Evolutionary conservation across 768 basidiomycete genomes (phyloP).

Genomic region (Gymnopilus junonius): DNA sequence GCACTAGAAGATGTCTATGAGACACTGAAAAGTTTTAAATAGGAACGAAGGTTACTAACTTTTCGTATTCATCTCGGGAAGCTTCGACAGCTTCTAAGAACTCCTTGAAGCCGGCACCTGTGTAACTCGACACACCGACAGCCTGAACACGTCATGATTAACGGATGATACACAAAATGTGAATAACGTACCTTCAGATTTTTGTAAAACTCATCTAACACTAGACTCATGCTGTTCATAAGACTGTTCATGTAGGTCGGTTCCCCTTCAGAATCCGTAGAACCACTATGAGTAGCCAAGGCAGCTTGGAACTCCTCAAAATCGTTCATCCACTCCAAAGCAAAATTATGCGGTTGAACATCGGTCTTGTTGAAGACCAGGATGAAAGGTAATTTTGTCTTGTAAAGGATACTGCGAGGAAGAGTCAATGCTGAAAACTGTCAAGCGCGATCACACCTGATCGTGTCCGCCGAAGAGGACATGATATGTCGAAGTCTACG

Average conservation of each 20-base stretch:
- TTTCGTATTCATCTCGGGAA: conserved; percentile 87
- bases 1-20: conserved; percentile 55
- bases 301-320: conserved; percentile 96
- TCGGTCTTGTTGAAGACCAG: conserved; percentile 99
- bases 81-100: conserved; percentile 93
- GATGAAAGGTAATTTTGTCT: conserved; percentile 96
- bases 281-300: conserved; percentile 69
- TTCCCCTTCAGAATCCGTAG: conserved; percentile 81
- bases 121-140: conserved; percentile 95
- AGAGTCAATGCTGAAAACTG: neutral
- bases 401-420: conserved; percentile 84
- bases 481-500: neutral
- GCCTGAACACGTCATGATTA: conserved; percentile 51
- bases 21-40: conserved; percentile 3
- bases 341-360: conserved; percentile 87
- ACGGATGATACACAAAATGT: neutral
- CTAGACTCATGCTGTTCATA: conserved; percentile 99
- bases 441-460: neutral
- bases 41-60: conserved; percentile 43
- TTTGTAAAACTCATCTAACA: conserved; percentile 98
- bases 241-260: conserved; percentile 98
- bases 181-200: conserved; percentile 74
- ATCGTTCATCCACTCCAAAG: conserved; percentile 97
- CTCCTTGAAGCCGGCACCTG: conserved; percentile 90
- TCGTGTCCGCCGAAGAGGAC: neutral